Percentiles rank a stretch among this genome's conserved stretches.
These are phyloP conservation scores for Dioszegia aurantiaca DNA, from an alignment of 768 basidiomycete genomes.

Conservation along the genomic window DNA sequence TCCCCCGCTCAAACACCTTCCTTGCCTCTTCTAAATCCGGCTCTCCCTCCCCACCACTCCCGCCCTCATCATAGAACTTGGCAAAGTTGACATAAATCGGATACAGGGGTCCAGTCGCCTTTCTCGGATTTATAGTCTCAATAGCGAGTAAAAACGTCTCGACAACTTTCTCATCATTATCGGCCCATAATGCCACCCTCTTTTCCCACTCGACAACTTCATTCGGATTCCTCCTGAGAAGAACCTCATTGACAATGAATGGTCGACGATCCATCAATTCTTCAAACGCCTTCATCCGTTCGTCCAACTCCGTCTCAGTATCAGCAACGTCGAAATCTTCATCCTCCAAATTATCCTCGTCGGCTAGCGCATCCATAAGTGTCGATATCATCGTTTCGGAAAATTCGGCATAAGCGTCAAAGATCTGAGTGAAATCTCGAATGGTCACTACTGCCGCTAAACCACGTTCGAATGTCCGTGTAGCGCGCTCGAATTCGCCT, in stretches of 20 bases:
- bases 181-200: constrained; percentile 84
- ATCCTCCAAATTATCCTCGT: constrained; percentile 72
- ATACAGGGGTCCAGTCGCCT: constrained; percentile 85
- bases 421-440: constrained; percentile 95
- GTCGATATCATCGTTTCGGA: constrained; percentile 83
- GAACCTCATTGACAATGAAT: constrained; percentile 92
- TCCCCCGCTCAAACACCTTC: constrained; percentile 88
- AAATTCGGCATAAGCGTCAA: constrained; percentile 94
- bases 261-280: constrained; percentile 90
- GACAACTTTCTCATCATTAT: constrained; percentile 90
- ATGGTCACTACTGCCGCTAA: constrained; percentile 81
- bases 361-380: constrained; percentile 78
- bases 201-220: constrained; percentile 99
- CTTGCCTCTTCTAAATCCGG: constrained; percentile 78
- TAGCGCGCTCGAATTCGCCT: constrained; percentile 86
- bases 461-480: constrained; percentile 81
- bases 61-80: constrained; percentile 96
- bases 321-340: constrained; percentile 66
- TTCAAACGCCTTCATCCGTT: constrained; percentile 87
- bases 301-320: constrained; percentile 76
- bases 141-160: constrained; percentile 89
- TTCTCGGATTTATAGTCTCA: constrained; percentile 79
- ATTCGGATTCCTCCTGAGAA: constrained; percentile 87
- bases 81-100: constrained; percentile 91
- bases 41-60: constrained; percentile 64